A percentile compares a stretch with the other conserved stretches of the same genome.
Evolutionary conservation across 2,329 filamentous ascomycete genomes (phyloP).

Genomic region (Blumeria hordei): DNA sequence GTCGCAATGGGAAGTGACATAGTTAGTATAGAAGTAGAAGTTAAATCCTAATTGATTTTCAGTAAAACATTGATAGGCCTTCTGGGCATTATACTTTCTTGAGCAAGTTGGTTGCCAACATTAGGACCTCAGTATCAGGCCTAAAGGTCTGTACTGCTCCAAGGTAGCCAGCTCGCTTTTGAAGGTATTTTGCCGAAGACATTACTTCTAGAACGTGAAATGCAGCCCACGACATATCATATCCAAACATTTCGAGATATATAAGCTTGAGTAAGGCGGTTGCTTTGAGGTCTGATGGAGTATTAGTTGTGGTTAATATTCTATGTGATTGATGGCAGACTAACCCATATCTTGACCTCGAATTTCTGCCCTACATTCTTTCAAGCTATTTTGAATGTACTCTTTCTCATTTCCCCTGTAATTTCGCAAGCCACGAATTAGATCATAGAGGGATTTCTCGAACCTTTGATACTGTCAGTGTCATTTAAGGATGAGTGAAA

Average conservation of each 20-base stretch:
- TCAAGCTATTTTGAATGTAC: constrained; percentile 79
- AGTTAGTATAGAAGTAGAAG: constrained; percentile 43
- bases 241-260: constrained; percentile 96
- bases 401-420: constrained; percentile 89
- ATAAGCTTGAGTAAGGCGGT: constrained; percentile 88
- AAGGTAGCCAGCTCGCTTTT: constrained; percentile 87
- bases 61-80: constrained; percentile 2
- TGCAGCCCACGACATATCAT: constrained; percentile 98
- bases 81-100: constrained; percentile 43
- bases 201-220: constrained; percentile 98
- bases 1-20: constrained; percentile 72
- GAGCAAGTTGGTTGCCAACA: constrained; percentile 87
- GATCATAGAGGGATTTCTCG: constrained; percentile 96
- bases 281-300: constrained; percentile 58
- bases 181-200: constrained; percentile 82
- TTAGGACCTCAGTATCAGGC: constrained; percentile 84
- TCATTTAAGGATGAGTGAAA: background rate
- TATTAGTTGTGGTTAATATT: constrained; percentile 4
- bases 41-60: constrained; percentile 34
- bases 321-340: constrained; percentile 11
- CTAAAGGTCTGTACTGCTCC: constrained; percentile 91
- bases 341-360: constrained; percentile 77
- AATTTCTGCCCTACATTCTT: constrained; percentile 88
- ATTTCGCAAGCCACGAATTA: constrained; percentile 84
- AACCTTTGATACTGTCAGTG: constrained; percentile 37